Base-by-base conservation (phyloP, 805 yeast species). In the Metschnikowia henanensis region DNA sequence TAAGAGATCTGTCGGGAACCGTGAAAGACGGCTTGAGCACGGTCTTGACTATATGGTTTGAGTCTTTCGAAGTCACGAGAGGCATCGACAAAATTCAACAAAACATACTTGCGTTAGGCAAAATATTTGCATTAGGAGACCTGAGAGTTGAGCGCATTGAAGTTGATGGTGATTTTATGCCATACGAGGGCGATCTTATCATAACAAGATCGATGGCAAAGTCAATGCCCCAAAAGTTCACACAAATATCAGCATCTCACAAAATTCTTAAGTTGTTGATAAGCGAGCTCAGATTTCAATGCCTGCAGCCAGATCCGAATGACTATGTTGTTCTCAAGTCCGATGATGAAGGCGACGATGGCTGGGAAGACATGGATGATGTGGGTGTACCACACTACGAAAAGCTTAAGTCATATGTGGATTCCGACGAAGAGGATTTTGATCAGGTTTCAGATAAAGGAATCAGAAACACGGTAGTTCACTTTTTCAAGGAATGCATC, bases 131-230 rank as follows among this genome's bases (percentile, higher is more conserved):
- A 22, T 64, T 84, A n/a, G 67, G 75, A 16, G 87, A 84, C 46
- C 58, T 67, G 1, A 64, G 81, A 8, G 60, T 90, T 2, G 70
- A 72, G 23, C 46, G 58, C 0, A 58, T 88, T 3, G 46, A 65
- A 4, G 96, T 91, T 0, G 77, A 89, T 51, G 97, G 96, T n/a
- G 89, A 89, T 48, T 65, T 82, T 26, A 65, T 85, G 22, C 82
- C 86, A 3, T 76, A 81, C 55, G 71, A 72, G 13, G 75, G 77
- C 0, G 85, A 81, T 43, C 53, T 79, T n/a, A 90, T 92, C 28
- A 68, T 88, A 4, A 92, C 98, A 0, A 77, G 98, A 57, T 87
- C 97, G 0, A 86, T 83, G 84, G 80, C 95, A 3, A 81, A 78
- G 53, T 63, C 64, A 13, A 73, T 81, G 75, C 85, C 87, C 0